phyloP scores from a whole-genome alignment of 225 moss, liverwort and hornwort genomes.

The Takakia lepidozioides region DNA sequence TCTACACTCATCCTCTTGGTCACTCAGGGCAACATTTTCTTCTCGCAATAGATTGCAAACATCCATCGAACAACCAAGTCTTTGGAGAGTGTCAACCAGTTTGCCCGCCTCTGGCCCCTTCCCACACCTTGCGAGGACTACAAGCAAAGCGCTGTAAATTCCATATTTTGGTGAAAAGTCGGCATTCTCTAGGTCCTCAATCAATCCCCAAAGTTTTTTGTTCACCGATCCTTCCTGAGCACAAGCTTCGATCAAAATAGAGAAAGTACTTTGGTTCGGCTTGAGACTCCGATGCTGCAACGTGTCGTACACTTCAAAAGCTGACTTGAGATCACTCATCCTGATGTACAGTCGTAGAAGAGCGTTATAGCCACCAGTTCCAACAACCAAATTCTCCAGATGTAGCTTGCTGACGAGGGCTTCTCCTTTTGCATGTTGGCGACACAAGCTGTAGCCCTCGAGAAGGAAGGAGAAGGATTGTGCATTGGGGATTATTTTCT shows the following conservation, averaged over 20 bases:
- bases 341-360: constrained; percentile 67
- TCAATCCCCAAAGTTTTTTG: constrained; percentile 40
- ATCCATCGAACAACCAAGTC: constrained; percentile 53
- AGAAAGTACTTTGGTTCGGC: constrained; percentile 65
- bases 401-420: constrained; percentile 49
- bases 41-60: constrained; percentile 48
- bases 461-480: constrained; percentile 81
- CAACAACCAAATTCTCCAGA: constrained; percentile 38
- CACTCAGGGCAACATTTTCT: constrained; percentile 11
- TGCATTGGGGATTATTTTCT: constrained; percentile 40
- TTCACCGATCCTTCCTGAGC: constrained; percentile 54
- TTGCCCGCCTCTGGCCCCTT: constrained; percentile 33
- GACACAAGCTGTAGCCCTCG: constrained; percentile 79
- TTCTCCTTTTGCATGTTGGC: constrained; percentile 65
- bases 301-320: constrained; percentile 46
- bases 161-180: constrained; percentile 51
- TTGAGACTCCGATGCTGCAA: constrained; percentile 38
- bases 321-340: constrained; percentile 46
- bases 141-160: constrained; percentile 52
- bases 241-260: constrained; percentile 60
- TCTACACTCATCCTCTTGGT: constrained; percentile 20
- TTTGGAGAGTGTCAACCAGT: constrained; percentile 38
- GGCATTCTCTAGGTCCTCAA: constrained; percentile 37
- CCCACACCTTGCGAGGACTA: constrained; percentile 66
- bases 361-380: constrained; percentile 67